Evolutionary conservation across 371 early-diverging fungal genomes (phyloP).

Genomic region (Haplosporangium sp.): DNA sequence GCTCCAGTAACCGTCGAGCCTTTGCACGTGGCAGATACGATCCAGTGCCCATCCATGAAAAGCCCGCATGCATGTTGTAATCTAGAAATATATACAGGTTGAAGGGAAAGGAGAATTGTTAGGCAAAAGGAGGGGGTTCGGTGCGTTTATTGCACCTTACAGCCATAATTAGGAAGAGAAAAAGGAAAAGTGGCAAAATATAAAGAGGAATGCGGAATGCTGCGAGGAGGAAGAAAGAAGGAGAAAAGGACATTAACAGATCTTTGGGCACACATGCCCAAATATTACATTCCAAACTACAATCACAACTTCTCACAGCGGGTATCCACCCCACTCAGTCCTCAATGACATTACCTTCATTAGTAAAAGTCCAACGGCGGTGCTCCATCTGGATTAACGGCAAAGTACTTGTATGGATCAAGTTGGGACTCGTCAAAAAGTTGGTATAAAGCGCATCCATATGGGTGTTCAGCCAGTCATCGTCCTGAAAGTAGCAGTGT

Average conservation of each 20-base stretch:
- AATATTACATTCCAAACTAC: too few relatives aligned
- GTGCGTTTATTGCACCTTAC: background rate
- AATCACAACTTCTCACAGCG: too few relatives aligned
- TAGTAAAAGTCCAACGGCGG: constrained; percentile 68
- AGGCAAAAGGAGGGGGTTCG: too few relatives aligned
- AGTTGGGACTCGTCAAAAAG: constrained; percentile 65
- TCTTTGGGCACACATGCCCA: too few relatives aligned
- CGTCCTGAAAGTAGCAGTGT: constrained; percentile 74
- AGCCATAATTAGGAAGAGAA: background rate
- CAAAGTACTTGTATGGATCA: constrained; percentile 70
- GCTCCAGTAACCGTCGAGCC: constrained; percentile 61
- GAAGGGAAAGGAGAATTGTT: too few relatives aligned
- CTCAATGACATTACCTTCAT: constrained; percentile 54
- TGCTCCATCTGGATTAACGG: constrained; percentile 67
- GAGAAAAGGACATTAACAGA: too few relatives aligned
- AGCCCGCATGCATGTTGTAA: constrained; percentile 67
- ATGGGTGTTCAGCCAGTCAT: constrained; percentile 63
- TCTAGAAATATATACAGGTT: constrained; percentile 13
- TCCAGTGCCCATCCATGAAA: constrained; percentile 71
- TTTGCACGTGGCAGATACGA: constrained; percentile 62
- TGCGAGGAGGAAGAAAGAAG: too few relatives aligned
- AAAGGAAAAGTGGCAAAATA: background rate
- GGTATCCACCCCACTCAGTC: too few relatives aligned
- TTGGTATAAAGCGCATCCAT: constrained; percentile 73
- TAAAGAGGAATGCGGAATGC: too few relatives aligned